A percentile compares a stretch with the other conserved stretches of the same genome.
phyloP scores from a whole-genome alignment of 2,329 filamentous ascomycete species.

The Colletotrichum sublineola region DNA sequence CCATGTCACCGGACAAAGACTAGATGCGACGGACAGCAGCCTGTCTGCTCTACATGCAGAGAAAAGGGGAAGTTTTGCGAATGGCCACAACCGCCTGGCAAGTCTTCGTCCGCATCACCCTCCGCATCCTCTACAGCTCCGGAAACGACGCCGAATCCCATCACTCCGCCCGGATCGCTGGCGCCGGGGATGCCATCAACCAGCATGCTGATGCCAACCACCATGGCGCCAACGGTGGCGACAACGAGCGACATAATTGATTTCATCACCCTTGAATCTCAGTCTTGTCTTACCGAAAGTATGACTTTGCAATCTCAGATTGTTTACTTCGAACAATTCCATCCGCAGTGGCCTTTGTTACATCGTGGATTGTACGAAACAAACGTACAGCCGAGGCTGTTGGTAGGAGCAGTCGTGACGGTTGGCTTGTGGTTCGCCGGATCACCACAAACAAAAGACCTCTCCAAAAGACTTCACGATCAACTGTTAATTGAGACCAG shows the following conservation, averaged over 20 bases:
- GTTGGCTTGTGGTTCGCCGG: constrained; percentile 31
- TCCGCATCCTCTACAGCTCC: constrained; percentile 1
- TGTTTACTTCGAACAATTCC: constrained; percentile 29
- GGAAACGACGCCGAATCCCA: constrained; percentile 10
- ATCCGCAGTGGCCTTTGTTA: constrained; percentile 32
- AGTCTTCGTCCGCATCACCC: not conserved
- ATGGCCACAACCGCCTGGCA: constrained; percentile 23
- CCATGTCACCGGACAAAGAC: constrained; percentile 37
- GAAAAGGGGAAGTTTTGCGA: constrained; percentile 31
- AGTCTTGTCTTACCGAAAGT: not conserved
- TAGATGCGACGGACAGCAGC: constrained; percentile 35
- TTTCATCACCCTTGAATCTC: constrained; percentile 2
- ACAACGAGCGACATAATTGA: constrained; percentile 14
- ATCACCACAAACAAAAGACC: not conserved
- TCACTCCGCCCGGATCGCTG: not conserved
- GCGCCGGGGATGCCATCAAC: not conserved
- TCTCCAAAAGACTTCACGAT: constrained; percentile 26
- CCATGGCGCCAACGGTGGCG: not conserved
- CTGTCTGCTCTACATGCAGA: constrained; percentile 27
- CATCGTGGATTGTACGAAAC: constrained; percentile 28
- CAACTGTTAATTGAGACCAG: constrained; percentile 20
- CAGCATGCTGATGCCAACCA: constrained; percentile 17
- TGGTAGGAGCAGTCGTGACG: constrained; percentile 25
- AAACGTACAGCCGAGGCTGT: constrained; percentile 11
- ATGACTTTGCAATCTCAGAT: constrained; percentile 24